Evolutionary conservation across 306 rosid species (phyloP), one percentile per base, ranked within the genome.

Genomic region (Cyamopsis tetragonoloba): DNA sequence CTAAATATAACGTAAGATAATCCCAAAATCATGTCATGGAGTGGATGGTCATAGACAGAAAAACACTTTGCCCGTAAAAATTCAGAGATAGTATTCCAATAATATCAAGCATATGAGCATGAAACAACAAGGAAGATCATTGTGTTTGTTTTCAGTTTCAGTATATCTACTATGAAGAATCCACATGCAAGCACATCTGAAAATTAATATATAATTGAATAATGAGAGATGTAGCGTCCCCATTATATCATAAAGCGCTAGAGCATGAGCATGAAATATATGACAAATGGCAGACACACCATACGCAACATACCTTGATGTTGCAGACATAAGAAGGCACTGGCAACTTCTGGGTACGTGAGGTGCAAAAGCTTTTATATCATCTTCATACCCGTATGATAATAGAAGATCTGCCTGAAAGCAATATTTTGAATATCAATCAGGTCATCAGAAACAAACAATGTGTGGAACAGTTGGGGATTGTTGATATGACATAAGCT

Each of bases 261-360:
- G 39, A 55, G 53, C 30, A 49, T 2, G 18, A 63, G 27, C 14
- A 44, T 2, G 7, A 51, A 53, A 79, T 41, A 46, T 20, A 50
- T 37, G 22, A 44, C n/a, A 57, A 19, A 49, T 28, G 23, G 56
- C 18, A 56, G 43, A 68, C 68, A 62, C 38, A 68, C 30, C 3
- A 6, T 13, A 47, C 50, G 63, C 51, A 84, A 73, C 85, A 60
- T 28, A 93, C 99, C 96, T 93, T 77, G 96, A 70, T 66, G 97
- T 90, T 65, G 98, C 98, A 10, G 98, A 89, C 98, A 93, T 93
- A 14, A 93, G 90, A 83, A 93, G 96, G 67, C 95, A 93, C 66
- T 93, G 99, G 76, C 99, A 93, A 64, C 84, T 69, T 77, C 91
- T 83, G 37, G 97, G 99, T 49, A 88, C 51, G 20, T 93, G 91